Percentiles rank a stretch among this genome's conserved stretches.
These are phyloP conservation scores for Spathaspora gorwiae DNA, from an alignment of 805 yeast species.

Conservation along the genomic window DNA sequence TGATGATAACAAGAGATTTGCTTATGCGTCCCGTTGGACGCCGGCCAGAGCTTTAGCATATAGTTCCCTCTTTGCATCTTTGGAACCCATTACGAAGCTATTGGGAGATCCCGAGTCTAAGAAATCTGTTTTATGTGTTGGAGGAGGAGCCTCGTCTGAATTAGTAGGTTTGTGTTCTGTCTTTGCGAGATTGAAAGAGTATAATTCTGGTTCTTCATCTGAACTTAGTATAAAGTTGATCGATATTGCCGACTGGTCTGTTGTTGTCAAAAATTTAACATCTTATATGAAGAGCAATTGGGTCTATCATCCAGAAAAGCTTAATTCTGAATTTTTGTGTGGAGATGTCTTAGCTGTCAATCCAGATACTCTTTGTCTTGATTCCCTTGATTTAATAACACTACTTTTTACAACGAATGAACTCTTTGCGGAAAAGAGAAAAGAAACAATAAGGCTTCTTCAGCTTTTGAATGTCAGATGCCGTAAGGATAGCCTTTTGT, in stretches of 20 bases:
- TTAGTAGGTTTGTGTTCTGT: slow-evolving; percentile 60
- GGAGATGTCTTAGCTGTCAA: slow-evolving; percentile 26
- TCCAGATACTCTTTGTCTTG: slow-evolving; percentile 5
- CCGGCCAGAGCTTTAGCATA: slow-evolving; percentile 79
- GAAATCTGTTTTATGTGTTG: slow-evolving; percentile 55
- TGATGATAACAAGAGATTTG: slow-evolving; percentile 57
- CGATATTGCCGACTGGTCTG: slow-evolving; percentile 78
- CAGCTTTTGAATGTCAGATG: slow-evolving; percentile 50
- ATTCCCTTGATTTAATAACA: slow-evolving; percentile 51
- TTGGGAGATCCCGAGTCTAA: slow-evolving; percentile 27
- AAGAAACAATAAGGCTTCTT: slow-evolving; percentile 56
- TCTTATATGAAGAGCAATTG: slow-evolving; percentile 46
- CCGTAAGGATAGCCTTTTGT: slow-evolving; percentile 50
- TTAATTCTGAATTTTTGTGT: slow-evolving; percentile 24
- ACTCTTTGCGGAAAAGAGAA: slow-evolving; percentile 64
- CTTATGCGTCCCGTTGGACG: slow-evolving; percentile 82
- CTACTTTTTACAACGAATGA: slow-evolving; percentile 84
- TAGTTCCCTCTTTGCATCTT: slow-evolving; percentile 55
- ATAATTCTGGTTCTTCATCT: slow-evolving; percentile 27
- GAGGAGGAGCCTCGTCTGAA: slow-evolving; percentile 92
- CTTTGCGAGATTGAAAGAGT: slow-evolving; percentile 40
- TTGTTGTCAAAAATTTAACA: slow-evolving; percentile 44
- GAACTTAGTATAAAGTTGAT: slow-evolving; percentile 48
- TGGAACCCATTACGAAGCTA: slow-evolving; percentile 38
- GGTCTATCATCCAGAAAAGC: slow-evolving; percentile 37